Evolutionary conservation across 257 asterid species (phyloP).

Genomic region (Fraxinus excelsior): DNA sequence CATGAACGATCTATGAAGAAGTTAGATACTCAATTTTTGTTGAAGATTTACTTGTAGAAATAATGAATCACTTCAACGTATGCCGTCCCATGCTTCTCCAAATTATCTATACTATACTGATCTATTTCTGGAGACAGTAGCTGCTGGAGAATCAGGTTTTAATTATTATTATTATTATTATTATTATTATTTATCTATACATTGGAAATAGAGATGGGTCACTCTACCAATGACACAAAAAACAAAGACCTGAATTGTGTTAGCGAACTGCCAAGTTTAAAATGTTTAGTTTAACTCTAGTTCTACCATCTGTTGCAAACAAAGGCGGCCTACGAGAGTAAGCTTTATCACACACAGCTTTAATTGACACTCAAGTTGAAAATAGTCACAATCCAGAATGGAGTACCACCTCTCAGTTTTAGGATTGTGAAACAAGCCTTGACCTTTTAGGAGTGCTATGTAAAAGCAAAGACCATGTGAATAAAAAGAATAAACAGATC

Average conservation of each 20-base stretch:
- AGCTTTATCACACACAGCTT: no score
- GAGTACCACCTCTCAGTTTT: no score
- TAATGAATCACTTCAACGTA: neutral
- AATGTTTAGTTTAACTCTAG: slow-evolving; percentile 12
- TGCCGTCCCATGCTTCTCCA: neutral
- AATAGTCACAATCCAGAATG: no score
- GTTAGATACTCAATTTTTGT: slow-evolving; percentile 16
- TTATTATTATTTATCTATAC: neutral
- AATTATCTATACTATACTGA: neutral
- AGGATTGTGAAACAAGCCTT: neutral
- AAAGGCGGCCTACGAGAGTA: neutral
- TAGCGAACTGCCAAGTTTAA: neutral
- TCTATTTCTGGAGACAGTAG: slow-evolving; percentile 1
- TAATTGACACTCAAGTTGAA: no score
- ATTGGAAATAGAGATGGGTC: neutral
- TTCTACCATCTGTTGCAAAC: slow-evolving; percentile 1
- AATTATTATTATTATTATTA: no score
- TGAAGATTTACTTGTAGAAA: neutral
- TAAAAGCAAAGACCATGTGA: neutral
- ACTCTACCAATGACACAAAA: neutral
- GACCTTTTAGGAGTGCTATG: slow-evolving; percentile 6
- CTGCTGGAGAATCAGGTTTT: slow-evolving; percentile 3
- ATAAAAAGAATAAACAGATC: slow-evolving; percentile 1
- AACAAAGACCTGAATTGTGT: neutral
- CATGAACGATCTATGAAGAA: slow-evolving; percentile 16